Base-by-base conservation (phyloP, 2,329 filamentous ascomycete genomes). In the Didymella sp. region DNA sequence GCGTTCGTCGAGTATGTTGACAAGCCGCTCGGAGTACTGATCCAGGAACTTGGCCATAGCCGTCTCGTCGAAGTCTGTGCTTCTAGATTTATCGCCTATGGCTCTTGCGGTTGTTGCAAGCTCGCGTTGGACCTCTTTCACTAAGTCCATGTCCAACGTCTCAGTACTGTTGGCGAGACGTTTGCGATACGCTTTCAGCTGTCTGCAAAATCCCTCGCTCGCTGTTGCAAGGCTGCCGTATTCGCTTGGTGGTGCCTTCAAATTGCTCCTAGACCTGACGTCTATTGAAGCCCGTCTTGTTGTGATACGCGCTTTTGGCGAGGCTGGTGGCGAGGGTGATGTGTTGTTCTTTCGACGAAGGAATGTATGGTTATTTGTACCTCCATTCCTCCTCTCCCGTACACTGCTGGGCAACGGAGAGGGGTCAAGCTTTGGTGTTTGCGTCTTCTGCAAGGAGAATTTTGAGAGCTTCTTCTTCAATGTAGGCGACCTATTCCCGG, bases 1-100 rank as follows among this genome's bases (percentile, higher is more conserved):
- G 72, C 89, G 90, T 73, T 91, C 87, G 62, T 92, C 89, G 41
- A 93, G 80, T 74, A 92, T 81, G 42, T 81, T 85, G 6, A 91
- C 85, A 44, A 93, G 78, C 58, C 87, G 82, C 68, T 91, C 88
- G 2, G 88, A 90, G 68, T 92, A 92, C 75, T 91, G 86, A 63
- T 92, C 90, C 7, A 93, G 78, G 41, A 92, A 76, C 46, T 87
- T 87, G 37, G 74, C 70, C 71, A 81, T 75, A 6, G 71, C 71
- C 2, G 68, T 72, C 62, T 81, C 79, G 51, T 80, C 77, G n/a
- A 80, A 57, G 6, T 66, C 66, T 31, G 74, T 78, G 12, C 71
- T 70, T 41, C 77, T 77, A 27, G 71, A 76, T 51, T 72, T 74
- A 47, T 82, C 80, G 6, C 76, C 76, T 4, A 84, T 67, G 4